These are phyloP conservation scores for Papiliotrema terrestris DNA, from an alignment of 1,284 basidiomycete genomes.

Conservation along the genomic window DNA sequence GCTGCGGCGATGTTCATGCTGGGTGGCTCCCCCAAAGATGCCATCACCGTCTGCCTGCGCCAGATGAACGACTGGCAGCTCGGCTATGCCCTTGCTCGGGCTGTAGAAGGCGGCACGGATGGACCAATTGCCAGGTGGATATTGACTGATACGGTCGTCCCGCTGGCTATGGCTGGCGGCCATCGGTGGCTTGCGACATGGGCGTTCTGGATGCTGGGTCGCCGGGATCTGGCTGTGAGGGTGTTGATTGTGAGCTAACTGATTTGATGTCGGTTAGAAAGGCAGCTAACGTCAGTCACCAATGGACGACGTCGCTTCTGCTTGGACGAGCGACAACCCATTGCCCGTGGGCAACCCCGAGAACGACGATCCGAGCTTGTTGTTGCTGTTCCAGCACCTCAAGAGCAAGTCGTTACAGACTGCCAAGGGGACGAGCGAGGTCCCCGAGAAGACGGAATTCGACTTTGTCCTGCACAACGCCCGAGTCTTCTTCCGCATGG, in stretches of 20 bases:
- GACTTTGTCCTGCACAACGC: constrained; percentile 91
- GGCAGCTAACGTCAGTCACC: constrained; percentile 26
- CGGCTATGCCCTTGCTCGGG: constrained; percentile 78
- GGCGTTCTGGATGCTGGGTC: constrained; percentile 87
- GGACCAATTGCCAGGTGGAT: constrained; percentile 73
- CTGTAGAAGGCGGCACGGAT: constrained; percentile 74
- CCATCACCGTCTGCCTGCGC: constrained; percentile 83
- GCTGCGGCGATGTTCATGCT: constrained; percentile 97
- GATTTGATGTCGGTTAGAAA: background rate
- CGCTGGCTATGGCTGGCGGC: constrained; percentile 75
- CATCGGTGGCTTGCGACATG: constrained; percentile 96
- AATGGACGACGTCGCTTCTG: constrained; percentile 32
- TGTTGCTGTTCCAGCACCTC: constrained; percentile 84
- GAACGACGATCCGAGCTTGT: constrained; percentile 87
- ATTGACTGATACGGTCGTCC: constrained; percentile 70
- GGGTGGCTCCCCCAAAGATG: constrained; percentile 82
- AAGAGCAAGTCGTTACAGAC: constrained; percentile 85
- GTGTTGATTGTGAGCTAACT: constrained; percentile 37
- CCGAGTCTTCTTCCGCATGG: constrained; percentile 87
- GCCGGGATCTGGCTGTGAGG: constrained; percentile 74
- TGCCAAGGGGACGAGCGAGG: constrained; percentile 83
- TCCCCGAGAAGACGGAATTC: constrained; percentile 79
- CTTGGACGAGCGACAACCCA: constrained; percentile 15
- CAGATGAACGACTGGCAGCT: constrained; percentile 87
- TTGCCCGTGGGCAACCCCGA: constrained; percentile 73